Base-by-base conservation (phyloP, 495 filamentous ascomycete genomes). In the Patellaria atrata region DNA sequence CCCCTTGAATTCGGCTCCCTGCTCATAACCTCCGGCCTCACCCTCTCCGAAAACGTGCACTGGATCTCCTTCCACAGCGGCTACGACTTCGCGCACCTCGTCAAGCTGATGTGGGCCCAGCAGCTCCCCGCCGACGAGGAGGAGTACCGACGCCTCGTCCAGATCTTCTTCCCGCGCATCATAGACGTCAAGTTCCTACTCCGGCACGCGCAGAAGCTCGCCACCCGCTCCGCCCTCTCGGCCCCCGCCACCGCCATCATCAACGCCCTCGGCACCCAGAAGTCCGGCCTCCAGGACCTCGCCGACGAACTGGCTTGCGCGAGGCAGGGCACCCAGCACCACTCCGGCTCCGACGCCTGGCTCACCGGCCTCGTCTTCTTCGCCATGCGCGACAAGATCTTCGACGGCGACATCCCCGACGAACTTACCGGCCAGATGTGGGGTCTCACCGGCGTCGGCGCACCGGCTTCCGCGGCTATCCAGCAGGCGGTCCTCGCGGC, bases 1-100 rank as follows among this genome's bases (percentile, higher is more conserved):
- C 83, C 83, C 0, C 66, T 71, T 18, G 75, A 83, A 35, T 96
- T 97, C 51, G 89, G 83, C 4, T 69, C 87, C 10, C 65, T 92
- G 12, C 65, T 97, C 32, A 86, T 92, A 33, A 83, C 75, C 37
- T 96, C 89, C 10, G 89, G 89, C 6, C 63, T 97, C 20, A 82
- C 89, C n/a, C 74, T 89, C 46, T 64, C 78, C 31, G 79, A 87
- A 22, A 75, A 93, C 32, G 79, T 94, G 11, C 73, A 78, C 50
- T 97, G 89, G 89, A 78, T 97, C 21, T 91, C 83, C 13, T 96
- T 96, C 59, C 89, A 97, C 56, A 86, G 82, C n/a, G 89, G 89
- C 30, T 97, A 97, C 61, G 89, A 97, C 60, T 94, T 97, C 59
- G 89, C 83, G 23, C 94, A 96, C 51, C 61, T 96, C 30, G 82